Conservation (phyloP, 495 filamentous ascomycete species). For the Aspergillus campestris region DNA sequence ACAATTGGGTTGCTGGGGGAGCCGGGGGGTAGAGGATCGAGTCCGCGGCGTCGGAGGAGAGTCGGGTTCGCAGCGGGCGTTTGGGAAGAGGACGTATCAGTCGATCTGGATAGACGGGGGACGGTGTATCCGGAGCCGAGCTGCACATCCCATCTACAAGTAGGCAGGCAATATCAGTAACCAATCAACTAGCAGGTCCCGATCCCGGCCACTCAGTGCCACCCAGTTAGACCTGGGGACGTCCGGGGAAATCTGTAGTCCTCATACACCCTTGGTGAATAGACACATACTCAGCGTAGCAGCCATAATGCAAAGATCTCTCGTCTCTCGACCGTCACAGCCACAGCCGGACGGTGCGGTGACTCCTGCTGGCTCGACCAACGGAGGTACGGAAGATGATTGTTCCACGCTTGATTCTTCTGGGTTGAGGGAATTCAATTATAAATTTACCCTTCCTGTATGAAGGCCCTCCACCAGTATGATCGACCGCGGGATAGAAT, state of each 20-base stretch:
- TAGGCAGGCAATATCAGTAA: constrained; percentile 35
- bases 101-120: constrained; percentile 73
- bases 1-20: constrained; percentile 58
- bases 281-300: constrained; percentile 44
- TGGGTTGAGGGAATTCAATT: background rate
- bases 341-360: constrained; percentile 17
- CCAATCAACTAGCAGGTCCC: constrained; percentile 26
- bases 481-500: background rate
- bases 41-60: constrained; percentile 75
- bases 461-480: too few relatives aligned
- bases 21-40: constrained; percentile 73
- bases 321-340: constrained; percentile 24
- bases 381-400: too few relatives aligned
- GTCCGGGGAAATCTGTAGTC: constrained; percentile 1
- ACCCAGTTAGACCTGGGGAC: constrained; percentile 5
- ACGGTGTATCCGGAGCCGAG: constrained; percentile 62
- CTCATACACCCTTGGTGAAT: constrained; percentile 17
- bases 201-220: constrained; percentile 2
- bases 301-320: constrained; percentile 35
- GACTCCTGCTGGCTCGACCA: background rate
- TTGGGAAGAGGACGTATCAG: constrained; percentile 91
- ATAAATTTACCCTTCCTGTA: too few relatives aligned
- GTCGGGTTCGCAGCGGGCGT: constrained; percentile 71
- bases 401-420: too few relatives aligned
- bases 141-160: constrained; percentile 42